phyloP scores from a whole-genome alignment of 257 asterid genomes.

The Solanum neorickii region DNA sequence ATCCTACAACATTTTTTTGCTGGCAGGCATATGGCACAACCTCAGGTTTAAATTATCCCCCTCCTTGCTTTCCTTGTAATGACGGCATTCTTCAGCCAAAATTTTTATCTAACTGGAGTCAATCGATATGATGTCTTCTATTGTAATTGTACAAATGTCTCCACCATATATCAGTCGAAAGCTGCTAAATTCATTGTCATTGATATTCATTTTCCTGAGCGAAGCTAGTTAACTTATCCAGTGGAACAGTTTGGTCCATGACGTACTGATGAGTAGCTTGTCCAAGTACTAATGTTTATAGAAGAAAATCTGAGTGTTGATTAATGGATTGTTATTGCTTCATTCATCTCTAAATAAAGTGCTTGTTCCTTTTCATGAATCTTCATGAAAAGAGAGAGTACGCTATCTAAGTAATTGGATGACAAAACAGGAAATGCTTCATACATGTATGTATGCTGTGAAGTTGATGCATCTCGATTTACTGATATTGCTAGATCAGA shows the following conservation, averaged over 20 bases:
- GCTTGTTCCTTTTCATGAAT: background rate
- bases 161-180: background rate
- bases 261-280: background rate
- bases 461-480: background rate
- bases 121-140: background rate
- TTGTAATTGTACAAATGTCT: background rate
- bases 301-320: background rate
- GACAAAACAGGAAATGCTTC: background rate
- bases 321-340: background rate
- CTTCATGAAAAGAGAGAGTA: background rate
- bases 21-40: conserved; percentile 77
- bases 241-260: background rate
- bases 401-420: background rate
- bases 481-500: background rate
- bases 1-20: conserved; percentile 35
- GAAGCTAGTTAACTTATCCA: background rate
- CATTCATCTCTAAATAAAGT: background rate
- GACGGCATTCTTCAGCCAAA: conserved; percentile 19
- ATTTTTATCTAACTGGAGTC: background rate
- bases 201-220: background rate
- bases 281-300: background rate
- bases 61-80: conserved; percentile 48
- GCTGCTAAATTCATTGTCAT: background rate
- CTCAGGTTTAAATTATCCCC: conserved; percentile 38
- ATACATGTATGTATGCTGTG: background rate